phyloP scores from a whole-genome alignment of 129 eudicot species.

The Kitagawia praeruptora region DNA sequence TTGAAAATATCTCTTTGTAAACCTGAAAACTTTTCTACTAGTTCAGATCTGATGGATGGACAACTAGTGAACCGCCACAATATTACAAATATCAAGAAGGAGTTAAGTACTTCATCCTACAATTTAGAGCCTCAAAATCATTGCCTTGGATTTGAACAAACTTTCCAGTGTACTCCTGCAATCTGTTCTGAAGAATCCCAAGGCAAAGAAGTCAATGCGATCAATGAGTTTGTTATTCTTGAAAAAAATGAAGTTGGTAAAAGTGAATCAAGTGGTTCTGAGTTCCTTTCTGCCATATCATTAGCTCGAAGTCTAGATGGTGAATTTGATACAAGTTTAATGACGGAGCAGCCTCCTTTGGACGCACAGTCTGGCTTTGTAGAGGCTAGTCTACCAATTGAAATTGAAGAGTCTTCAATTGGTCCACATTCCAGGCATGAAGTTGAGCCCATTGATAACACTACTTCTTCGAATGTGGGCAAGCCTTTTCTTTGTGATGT shows the following conservation, averaged over 20 bases:
- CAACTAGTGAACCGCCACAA: not conserved
- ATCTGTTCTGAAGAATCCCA: constrained; percentile 16
- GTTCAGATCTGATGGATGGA: not conserved
- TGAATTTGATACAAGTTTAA: constrained; percentile 18
- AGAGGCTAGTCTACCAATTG: constrained; percentile 17
- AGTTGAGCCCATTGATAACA: constrained; percentile 7
- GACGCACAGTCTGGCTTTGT: constrained; percentile 4
- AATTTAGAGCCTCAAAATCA: constrained; percentile 10
- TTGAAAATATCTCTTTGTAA: constrained; percentile 13
- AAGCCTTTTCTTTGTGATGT: constrained; percentile 10
- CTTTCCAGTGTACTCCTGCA: not conserved
- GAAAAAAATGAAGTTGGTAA: constrained; percentile 11
- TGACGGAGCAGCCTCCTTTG: constrained; percentile 9
- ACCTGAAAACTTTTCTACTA: constrained; percentile 8
- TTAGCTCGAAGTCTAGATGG: constrained; percentile 11
- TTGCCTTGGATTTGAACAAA: constrained; percentile 11
- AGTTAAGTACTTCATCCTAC: not conserved
- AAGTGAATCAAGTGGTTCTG: constrained; percentile 8
- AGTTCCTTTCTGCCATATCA: constrained; percentile 6
- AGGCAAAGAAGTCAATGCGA: constrained; percentile 3
- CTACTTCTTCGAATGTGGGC: constrained; percentile 21
- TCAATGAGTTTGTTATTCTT: constrained; percentile 1
- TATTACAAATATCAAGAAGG: not conserved
- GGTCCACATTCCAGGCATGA: constrained; percentile 10
- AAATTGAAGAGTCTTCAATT: constrained; percentile 11